A percentile compares a stretch with the other conserved stretches of the same genome.
Evolutionary conservation across 2,329 filamentous ascomycete species (phyloP).

Genomic region (Aureobasidium sp.): DNA sequence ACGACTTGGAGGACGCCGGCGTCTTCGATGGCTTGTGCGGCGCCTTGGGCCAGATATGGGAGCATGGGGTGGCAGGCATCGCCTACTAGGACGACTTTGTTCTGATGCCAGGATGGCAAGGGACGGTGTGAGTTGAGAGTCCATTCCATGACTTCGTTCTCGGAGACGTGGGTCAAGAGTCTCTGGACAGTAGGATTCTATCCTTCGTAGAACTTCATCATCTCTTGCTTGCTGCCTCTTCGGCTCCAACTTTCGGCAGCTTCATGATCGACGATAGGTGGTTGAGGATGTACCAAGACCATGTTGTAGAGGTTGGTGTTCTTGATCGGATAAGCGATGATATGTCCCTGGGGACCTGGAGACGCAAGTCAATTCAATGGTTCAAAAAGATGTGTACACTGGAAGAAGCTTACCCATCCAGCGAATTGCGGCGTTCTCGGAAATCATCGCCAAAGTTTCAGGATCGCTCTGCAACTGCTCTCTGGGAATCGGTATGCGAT

Average conservation of each 20-base stretch:
- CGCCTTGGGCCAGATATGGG: neutral
- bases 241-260: slow-evolving; percentile 54
- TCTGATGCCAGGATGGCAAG: neutral
- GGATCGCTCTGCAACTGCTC: neutral
- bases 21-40: neutral
- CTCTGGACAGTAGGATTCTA: slow-evolving; percentile 46
- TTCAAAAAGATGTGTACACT: neutral
- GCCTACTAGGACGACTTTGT: neutral
- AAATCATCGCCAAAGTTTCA: neutral
- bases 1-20: neutral
- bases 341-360: slow-evolving; percentile 19
- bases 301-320: slow-evolving; percentile 19
- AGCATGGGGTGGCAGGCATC: neutral
- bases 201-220: slow-evolving; percentile 55
- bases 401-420: neutral
- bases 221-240: slow-evolving; percentile 52
- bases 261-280: slow-evolving; percentile 3
- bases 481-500: neutral
- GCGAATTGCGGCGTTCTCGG: neutral
- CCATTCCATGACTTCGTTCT: neutral
- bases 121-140: neutral
- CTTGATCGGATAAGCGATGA: slow-evolving; percentile 20
- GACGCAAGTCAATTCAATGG: neutral
- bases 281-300: slow-evolving; percentile 18
- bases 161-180: neutral